Evolutionary conservation across 169 alveolate species (phyloP), one percentile per base, ranked within the genome.

Genomic region (Fabrea salina): DNA sequence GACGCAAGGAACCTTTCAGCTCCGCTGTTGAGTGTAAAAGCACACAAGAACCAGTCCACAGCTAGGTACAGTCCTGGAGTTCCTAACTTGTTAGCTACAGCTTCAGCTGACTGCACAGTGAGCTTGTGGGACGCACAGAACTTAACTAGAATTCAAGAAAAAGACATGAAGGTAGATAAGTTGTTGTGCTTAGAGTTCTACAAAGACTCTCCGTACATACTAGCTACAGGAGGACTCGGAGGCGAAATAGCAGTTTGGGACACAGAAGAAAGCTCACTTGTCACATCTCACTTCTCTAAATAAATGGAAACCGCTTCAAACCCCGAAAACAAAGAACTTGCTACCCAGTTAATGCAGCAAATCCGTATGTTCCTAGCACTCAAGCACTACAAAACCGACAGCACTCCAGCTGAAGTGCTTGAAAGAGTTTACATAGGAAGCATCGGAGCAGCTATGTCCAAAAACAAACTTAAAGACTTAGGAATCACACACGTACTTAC

Each of bases 221-320:
- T 91, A 19, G 97, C 95, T 27, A 84, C 92, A 35, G 97, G 95
- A 41, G 94, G 95, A 6, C 58, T 86, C 5, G 82, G 92, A 51
- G 97, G 95, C 5, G 94, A 89, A 68, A 44, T 93, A 6, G 90
- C 90, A 64, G 85, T 93, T 53, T 93, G 97, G 96, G 96, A 93
- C 53, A 72, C 86, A 30, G 91, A 89, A 72, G 96, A 93, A 40
- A 77, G 75, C 3, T n/a, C n/a, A n/a, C n/a, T n/a, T n/a, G n/a
- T n/a, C n/a, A n/a, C n/a, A n/a, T n/a, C n/a, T n/a, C n/a, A n/a
- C n/a, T n/a, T n/a, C n/a, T n/a, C n/a, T n/a, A n/a, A n/a, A n/a
- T n/a, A n/a, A n/a, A n/a, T n/a, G n/a, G n/a, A n/a, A n/a, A n/a
- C n/a, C n/a, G n/a, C n/a, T n/a, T n/a, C n/a, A n/a, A n/a, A n/a